phyloP scores from a whole-genome alignment of 352 stramenopile genomes.

The Phytophthora ramorum region DNA sequence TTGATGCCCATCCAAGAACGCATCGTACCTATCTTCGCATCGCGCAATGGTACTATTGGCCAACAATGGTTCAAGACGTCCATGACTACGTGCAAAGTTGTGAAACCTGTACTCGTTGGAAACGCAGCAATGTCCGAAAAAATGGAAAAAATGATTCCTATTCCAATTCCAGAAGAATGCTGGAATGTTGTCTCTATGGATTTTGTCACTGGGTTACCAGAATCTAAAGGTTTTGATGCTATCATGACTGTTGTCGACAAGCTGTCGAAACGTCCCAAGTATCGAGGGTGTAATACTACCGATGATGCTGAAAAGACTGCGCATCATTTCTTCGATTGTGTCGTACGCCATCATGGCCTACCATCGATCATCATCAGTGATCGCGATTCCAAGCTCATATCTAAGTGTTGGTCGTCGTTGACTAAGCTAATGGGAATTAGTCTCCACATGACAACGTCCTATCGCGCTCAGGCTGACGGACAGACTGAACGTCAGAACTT shows the following conservation, averaged over 20 bases:
- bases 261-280: background rate
- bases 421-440: conserved; percentile 25
- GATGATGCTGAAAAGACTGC: conserved; percentile 20
- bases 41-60: no score
- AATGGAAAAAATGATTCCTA: conserved; percentile 40
- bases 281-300: no score
- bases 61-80: no score
- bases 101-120: conserved; percentile 34
- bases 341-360: conserved; percentile 22
- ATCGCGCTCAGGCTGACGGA: conserved; percentile 23
- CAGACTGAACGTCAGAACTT: conserved; percentile 22
- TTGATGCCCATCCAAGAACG: no score
- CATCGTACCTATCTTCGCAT: no score
- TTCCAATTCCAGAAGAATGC: conserved; percentile 17
- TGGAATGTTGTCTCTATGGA: conserved; percentile 32
- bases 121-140: conserved; percentile 31
- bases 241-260: background rate
- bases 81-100: conserved; percentile 4
- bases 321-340: conserved; percentile 19
- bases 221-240: background rate
- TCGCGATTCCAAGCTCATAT: conserved; percentile 29
- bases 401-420: conserved; percentile 24
- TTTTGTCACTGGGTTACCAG: conserved; percentile 20
- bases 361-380: conserved; percentile 23
- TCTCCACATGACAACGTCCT: conserved; percentile 21